A percentile compares a stretch with the other conserved stretches of the same genome.
Evolutionary conservation across 495 filamentous ascomycete species (phyloP).

Genomic region (Xylaria palmicola): DNA sequence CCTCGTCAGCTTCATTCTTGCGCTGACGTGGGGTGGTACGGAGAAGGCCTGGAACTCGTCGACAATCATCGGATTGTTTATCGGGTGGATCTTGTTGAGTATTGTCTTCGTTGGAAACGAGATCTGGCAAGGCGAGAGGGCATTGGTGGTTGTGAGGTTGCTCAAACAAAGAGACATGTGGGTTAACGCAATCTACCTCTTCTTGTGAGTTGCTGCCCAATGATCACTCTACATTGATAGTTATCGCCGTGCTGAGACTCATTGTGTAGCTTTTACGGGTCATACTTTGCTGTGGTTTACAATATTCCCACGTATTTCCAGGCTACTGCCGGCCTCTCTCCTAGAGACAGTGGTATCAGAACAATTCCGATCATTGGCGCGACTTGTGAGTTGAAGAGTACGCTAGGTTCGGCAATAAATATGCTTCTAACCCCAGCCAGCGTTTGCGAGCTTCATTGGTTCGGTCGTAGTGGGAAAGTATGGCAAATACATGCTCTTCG

Average conservation of each 20-base stretch:
- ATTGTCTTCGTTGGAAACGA: slow-evolving; percentile 43
- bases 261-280: slow-evolving; percentile 26
- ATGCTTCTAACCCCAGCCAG: slow-evolving; percentile 22
- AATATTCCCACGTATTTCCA: slow-evolving; percentile 80
- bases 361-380: slow-evolving; percentile 62
- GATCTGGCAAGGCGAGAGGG: slow-evolving; percentile 36
- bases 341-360: slow-evolving; percentile 63
- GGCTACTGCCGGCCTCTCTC: slow-evolving; percentile 61
- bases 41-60: slow-evolving; percentile 58
- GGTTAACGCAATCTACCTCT: slow-evolving; percentile 29
- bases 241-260: not conserved
- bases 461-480: slow-evolving; percentile 53
- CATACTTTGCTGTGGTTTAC: slow-evolving; percentile 40
- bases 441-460: slow-evolving; percentile 35
- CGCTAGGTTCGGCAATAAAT: slow-evolving; percentile 39
- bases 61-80: slow-evolving; percentile 61
- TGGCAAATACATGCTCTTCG: slow-evolving; percentile 66
- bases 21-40: slow-evolving; percentile 71
- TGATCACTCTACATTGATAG: not conserved
- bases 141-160: slow-evolving; percentile 46
- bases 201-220: slow-evolving; percentile 38
- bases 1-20: slow-evolving; percentile 64
- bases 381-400: slow-evolving; percentile 30
- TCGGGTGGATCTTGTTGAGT: slow-evolving; percentile 53
- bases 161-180: slow-evolving; percentile 33